These are phyloP conservation scores for Sporothrix phasma DNA, from an alignment of 2,329 filamentous ascomycete species.

Conservation along the genomic window DNA sequence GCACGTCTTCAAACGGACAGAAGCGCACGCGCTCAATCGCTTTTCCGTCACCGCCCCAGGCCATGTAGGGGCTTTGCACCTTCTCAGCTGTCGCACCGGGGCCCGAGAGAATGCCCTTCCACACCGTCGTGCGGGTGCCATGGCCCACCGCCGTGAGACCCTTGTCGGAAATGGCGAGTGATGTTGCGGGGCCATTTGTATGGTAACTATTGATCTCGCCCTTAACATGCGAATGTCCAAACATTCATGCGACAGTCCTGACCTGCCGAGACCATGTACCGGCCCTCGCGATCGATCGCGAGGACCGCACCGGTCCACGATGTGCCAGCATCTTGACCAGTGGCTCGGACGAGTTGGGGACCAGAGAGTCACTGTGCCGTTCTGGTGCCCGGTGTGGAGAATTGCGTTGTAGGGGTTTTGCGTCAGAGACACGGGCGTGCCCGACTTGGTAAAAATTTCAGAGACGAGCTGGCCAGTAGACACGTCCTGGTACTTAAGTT, in stretches of 20 bases:
- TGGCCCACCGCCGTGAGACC: slow-evolving; percentile 82
- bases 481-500: slow-evolving; percentile 88
- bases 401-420: slow-evolving; percentile 93
- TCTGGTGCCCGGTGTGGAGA: slow-evolving; percentile 86
- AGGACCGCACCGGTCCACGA: slow-evolving; percentile 78
- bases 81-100: slow-evolving; percentile 62
- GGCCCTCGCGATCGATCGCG: slow-evolving; percentile 77
- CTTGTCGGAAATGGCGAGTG: slow-evolving; percentile 79
- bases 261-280: slow-evolving; percentile 36
- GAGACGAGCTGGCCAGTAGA: slow-evolving; percentile 83
- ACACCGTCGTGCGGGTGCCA: slow-evolving; percentile 81
- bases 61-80: slow-evolving; percentile 82
- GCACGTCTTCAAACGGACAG: slow-evolving; percentile 91
- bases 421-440: slow-evolving; percentile 69
- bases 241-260: slow-evolving; percentile 21
- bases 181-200: slow-evolving; percentile 70
- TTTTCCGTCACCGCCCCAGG: slow-evolving; percentile 79
- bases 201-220: slow-evolving; percentile 78
- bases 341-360: slow-evolving; percentile 82
- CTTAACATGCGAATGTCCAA: slow-evolving; percentile 40
- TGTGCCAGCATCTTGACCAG: slow-evolving; percentile 88
- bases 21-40: slow-evolving; percentile 72
- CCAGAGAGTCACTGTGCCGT: slow-evolving; percentile 90
- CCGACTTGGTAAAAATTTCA: slow-evolving; percentile 76
- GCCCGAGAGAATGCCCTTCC: slow-evolving; percentile 60